Conservation (phyloP, 768 basidiomycete species). For the Lactarius sanguifluus region DNA sequence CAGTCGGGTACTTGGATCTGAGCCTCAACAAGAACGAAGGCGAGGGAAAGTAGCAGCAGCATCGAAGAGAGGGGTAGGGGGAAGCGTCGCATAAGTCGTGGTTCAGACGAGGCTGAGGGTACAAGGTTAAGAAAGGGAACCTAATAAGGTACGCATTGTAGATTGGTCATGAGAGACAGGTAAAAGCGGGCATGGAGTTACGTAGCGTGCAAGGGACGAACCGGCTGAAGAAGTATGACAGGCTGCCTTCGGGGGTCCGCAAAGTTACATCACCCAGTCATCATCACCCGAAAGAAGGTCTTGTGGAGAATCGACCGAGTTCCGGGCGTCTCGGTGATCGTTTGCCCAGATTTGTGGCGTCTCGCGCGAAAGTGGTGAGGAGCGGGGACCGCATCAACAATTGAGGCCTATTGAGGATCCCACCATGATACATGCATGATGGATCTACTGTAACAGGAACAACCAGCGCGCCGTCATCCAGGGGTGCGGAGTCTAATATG, state of each 20-base stretch:
- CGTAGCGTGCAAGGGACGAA: not conserved
- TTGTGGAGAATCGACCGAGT: not conserved
- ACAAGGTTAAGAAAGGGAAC: not conserved
- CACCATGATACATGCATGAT: not conserved
- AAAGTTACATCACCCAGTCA: not conserved
- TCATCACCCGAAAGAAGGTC: not conserved
- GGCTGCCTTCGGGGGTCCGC: not conserved
- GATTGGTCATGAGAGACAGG: not conserved
- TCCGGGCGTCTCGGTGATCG: not conserved
- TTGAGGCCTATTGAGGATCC: not conserved
- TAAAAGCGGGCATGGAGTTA: not conserved
- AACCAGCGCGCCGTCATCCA: not conserved
- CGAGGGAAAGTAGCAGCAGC: not conserved
- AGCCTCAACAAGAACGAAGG: not conserved
- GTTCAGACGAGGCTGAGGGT: not conserved
- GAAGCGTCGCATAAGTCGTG: not conserved
- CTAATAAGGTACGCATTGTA: not conserved
- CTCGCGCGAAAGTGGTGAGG: not conserved
- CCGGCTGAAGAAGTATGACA: not conserved
- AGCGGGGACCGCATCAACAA: no score
- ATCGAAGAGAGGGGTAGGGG: not conserved
- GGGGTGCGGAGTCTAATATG: not conserved
- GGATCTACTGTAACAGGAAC: no score
- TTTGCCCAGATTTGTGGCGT: not conserved
- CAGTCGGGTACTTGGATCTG: constrained; percentile 10